These are phyloP conservation scores for Cucumis sativus DNA, from an alignment of 306 rosid species.

Conservation along the genomic window DNA sequence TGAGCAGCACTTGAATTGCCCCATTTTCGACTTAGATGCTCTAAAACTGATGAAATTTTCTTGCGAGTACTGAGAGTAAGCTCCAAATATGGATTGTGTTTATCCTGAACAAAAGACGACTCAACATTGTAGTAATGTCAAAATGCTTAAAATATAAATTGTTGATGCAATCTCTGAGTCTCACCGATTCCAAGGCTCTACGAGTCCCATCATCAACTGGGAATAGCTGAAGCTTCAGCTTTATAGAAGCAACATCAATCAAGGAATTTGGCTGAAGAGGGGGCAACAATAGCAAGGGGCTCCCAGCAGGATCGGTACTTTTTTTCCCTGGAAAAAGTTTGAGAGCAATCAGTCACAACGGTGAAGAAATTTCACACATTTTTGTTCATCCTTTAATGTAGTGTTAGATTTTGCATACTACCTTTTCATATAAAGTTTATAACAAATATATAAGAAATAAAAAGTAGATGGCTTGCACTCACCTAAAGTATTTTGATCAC, in stretches of 20 bases:
- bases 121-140: constrained; percentile 11
- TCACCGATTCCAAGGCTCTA: constrained; percentile 89
- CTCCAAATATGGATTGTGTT: constrained; percentile 88
- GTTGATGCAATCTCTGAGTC: constrained; percentile 7
- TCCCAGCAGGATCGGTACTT: constrained; percentile 29
- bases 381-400: neutral
- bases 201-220: constrained; percentile 86
- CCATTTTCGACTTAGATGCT: constrained; percentile 94
- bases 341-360: neutral
- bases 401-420: neutral
- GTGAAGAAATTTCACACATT: constrained; percentile 13
- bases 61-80: constrained; percentile 83
- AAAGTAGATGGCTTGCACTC: neutral
- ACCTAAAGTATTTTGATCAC: constrained; percentile 46
- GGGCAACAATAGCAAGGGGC: constrained; percentile 31
- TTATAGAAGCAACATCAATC: constrained; percentile 41
- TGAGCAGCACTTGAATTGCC: constrained; percentile 73
- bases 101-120: constrained; percentile 40
- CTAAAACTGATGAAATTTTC: constrained; percentile 88
- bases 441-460: neutral
- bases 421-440: neutral
- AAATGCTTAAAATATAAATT: neutral
- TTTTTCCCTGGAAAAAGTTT: constrained; percentile 43
- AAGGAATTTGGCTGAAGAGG: constrained; percentile 37
- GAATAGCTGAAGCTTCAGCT: constrained; percentile 86